These are phyloP conservation scores for Taiwanofungus camphoratus DNA, from an alignment of 1,284 basidiomycete genomes.

Conservation along the genomic window DNA sequence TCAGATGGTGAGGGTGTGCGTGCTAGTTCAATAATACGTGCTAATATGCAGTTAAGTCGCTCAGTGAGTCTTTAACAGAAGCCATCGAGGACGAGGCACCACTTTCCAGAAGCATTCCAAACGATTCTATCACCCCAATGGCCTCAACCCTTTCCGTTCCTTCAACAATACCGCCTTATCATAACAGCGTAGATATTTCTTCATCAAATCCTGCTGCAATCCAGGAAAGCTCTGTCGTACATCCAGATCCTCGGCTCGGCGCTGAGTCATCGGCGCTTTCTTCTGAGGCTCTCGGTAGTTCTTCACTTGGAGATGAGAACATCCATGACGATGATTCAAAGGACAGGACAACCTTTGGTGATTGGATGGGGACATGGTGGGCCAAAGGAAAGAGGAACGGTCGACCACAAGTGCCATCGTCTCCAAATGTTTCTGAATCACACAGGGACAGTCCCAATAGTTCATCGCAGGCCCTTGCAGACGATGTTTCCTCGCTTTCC, in stretches of 20 bases:
- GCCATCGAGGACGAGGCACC: slow-evolving; percentile 60
- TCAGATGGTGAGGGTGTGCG: slow-evolving; percentile 38
- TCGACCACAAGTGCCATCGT: slow-evolving; percentile 18
- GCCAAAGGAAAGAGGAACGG: slow-evolving; percentile 36
- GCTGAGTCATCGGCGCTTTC: too few relatives aligned
- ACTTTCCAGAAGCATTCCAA: slow-evolving; percentile 28
- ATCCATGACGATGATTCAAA: slow-evolving; percentile 13
- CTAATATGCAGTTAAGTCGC: slow-evolving; percentile 39
- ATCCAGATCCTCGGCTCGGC: too few relatives aligned
- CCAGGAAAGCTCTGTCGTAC: too few relatives aligned
- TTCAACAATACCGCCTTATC: too few relatives aligned
- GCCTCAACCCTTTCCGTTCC: slow-evolving; percentile 8
- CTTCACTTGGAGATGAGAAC: too few relatives aligned
- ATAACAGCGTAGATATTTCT: too few relatives aligned
- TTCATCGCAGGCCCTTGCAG: slow-evolving; percentile 4
- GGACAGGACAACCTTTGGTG: slow-evolving; percentile 29
- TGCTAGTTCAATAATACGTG: slow-evolving; percentile 5
- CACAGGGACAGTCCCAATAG: slow-evolving; percentile 10
- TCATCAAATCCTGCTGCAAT: too few relatives aligned
- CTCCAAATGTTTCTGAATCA: slow-evolving; percentile 12
- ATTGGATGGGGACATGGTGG: slow-evolving; percentile 69
- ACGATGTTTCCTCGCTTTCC: slow-evolving; percentile 11
- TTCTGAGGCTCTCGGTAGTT: too few relatives aligned
- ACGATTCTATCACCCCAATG: slow-evolving; percentile 25
- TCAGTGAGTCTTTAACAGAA: slow-evolving; percentile 64